A percentile compares a stretch with the other conserved stretches of the same genome.
Conservation (phyloP, 2,329 filamentous ascomycete species). For the Pseudocercospora ulei region DNA sequence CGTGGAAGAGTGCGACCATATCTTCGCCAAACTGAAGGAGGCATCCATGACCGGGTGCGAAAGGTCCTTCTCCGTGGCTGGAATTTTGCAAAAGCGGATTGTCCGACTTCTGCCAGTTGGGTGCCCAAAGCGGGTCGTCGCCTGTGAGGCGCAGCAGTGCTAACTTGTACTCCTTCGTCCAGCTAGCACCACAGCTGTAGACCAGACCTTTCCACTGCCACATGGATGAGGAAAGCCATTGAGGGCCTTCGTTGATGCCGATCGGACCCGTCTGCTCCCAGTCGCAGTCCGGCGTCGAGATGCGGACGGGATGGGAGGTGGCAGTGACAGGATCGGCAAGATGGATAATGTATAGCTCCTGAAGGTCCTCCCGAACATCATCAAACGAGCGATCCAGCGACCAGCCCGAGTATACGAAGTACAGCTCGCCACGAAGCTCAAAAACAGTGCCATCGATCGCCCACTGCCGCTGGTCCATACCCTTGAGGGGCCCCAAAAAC, state of each 20-base stretch:
- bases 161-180: constrained; percentile 45
- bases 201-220: constrained; percentile 38
- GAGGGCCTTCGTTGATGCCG: constrained; percentile 40
- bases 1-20: constrained; percentile 41
- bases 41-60: constrained; percentile 41
- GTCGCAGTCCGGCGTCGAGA: constrained; percentile 36
- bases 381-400: constrained; percentile 27
- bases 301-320: constrained; percentile 33
- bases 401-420: constrained; percentile 43
- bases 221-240: constrained; percentile 24
- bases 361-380: constrained; percentile 32
- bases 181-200: constrained; percentile 41
- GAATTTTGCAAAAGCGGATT: constrained; percentile 37
- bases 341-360: constrained; percentile 40
- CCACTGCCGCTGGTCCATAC: constrained; percentile 40
- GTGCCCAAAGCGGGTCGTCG: constrained; percentile 36
- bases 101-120: constrained; percentile 36
- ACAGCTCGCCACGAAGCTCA: constrained; percentile 34
- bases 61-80: constrained; percentile 34
- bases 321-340: constrained; percentile 35
- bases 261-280: constrained; percentile 38
- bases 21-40: constrained; percentile 39
- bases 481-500: constrained; percentile 37
- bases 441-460: constrained; percentile 43
- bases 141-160: constrained; percentile 38